These are phyloP conservation scores for Colletotrichum zoysiae DNA, from an alignment of 2,329 filamentous ascomycete species.

Conservation along the genomic window DNA sequence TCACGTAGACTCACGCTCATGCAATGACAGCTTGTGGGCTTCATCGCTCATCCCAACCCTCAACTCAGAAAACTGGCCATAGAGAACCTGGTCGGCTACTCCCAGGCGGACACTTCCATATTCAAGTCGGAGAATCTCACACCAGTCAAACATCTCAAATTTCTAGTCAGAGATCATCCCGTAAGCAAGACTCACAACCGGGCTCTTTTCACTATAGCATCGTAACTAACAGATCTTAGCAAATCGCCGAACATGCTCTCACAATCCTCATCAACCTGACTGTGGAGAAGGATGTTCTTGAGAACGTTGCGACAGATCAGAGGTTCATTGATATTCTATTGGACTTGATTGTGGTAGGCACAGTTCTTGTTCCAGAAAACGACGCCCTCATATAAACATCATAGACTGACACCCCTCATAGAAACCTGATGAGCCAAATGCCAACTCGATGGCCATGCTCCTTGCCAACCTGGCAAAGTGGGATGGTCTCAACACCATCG, in stretches of 20 bases:
- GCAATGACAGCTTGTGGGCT: constrained; percentile 83
- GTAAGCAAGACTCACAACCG: constrained; percentile 60
- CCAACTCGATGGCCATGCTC: constrained; percentile 89
- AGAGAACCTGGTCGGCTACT: constrained; percentile 89
- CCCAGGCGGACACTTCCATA: constrained; percentile 76
- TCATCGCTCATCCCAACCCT: constrained; percentile 91
- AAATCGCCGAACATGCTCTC: constrained; percentile 92
- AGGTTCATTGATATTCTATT: constrained; percentile 83
- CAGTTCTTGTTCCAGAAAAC: not conserved
- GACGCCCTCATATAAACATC: constrained; percentile 20
- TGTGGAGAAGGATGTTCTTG: constrained; percentile 80
- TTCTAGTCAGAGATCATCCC: constrained; percentile 85
- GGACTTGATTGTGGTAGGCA: constrained; percentile 77
- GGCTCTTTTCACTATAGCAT: not conserved
- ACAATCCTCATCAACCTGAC: constrained; percentile 91
- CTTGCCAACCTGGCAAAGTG: constrained; percentile 92
- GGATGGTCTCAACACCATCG: constrained; percentile 76
- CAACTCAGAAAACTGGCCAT: constrained; percentile 88
- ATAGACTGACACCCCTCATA: constrained; percentile 49
- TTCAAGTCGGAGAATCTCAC: constrained; percentile 86
- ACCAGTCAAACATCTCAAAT: constrained; percentile 88
- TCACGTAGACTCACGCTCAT: constrained; percentile 32
- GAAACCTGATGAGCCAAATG: constrained; percentile 82
- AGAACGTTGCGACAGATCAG: constrained; percentile 81
- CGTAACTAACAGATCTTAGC: constrained; percentile 57